These are phyloP conservation scores for Maudiozyma serrabonitensis DNA, from an alignment of 805 yeast species.

Conservation along the genomic window DNA sequence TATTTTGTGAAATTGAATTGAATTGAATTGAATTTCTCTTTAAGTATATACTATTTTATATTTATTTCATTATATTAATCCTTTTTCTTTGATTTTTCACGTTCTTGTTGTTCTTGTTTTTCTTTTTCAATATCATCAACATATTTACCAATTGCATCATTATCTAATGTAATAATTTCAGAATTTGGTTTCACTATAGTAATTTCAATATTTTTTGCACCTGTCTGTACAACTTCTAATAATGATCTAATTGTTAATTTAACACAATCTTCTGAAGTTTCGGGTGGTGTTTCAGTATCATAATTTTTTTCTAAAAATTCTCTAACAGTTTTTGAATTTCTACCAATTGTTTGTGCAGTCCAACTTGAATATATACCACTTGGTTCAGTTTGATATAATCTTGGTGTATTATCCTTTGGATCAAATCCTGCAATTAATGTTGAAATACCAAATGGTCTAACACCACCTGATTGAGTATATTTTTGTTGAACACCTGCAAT, in stretches of 20 bases:
- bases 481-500: constrained; percentile 97
- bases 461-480: constrained; percentile 97
- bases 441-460: constrained; percentile 94
- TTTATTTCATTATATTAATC: too few species aligned
- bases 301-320: constrained; percentile 91
- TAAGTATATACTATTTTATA: too few species aligned
- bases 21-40: too few species aligned
- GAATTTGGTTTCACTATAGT: constrained; percentile 71
- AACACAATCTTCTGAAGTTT: constrained; percentile 57
- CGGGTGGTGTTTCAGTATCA: constrained; percentile 42
- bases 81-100: constrained; percentile 44
- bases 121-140: constrained; percentile 83
- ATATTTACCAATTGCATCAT: constrained; percentile 62
- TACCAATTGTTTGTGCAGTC: constrained; percentile 96
- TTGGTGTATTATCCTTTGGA: constrained; percentile 62
- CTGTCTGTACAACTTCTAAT: constrained; percentile 95
- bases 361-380: constrained; percentile 95
- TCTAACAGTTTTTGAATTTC: constrained; percentile 88
- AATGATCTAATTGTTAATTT: constrained; percentile 77
- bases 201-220: constrained; percentile 91
- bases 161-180: constrained; percentile 46
- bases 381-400: constrained; percentile 90
- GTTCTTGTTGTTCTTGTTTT: constrained; percentile 66
- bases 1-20: too few species aligned
- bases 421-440: constrained; percentile 95